Evolutionary conservation across 164 flowering plant genomes (phyloP), one percentile per base, ranked within the genome.

Genomic region (Vitis cinerea): DNA sequence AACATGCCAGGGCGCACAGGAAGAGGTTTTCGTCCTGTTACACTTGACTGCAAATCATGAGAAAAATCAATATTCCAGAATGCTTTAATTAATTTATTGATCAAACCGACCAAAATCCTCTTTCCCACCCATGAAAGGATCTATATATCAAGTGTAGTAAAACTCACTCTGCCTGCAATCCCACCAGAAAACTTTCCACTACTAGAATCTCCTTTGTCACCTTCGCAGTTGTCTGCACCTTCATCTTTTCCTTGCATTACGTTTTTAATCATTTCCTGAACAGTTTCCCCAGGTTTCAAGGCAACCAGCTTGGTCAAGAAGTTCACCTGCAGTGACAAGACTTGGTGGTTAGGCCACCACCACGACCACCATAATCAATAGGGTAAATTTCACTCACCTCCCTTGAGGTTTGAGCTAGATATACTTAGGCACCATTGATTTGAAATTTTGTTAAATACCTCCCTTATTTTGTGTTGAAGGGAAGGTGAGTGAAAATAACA

Each of bases 1-100:
- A 95, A 92, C 96, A 92, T 92, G 73, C 98, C 99, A 52, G 99
- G 99, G 10, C 97, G 96, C 17, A 92, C 99, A 62, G 99, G 99
- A 74, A 77, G 88, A 56, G 97, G 87, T 73, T 77, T 87, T 14
- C 88, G 80, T 57, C 90, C 93, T 2, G 85, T 77, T 12, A 92
- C 77, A 80, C 94, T 94, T 67, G 64, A 88, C 97, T 91, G 87
- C 49, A 69, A 63, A 77, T 73, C 67, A 69, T 9, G 37, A 9
- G 23, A 29, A 29, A 19, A 29, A 4, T 23, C 14, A 7, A 50
- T 60, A 27, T 15, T n/a, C 66, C 44, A 37, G 44, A 37, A 37
- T 37, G 44, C 44, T 37, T 37, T 37, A 6, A 37, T 37, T 37
- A 37, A 6, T 37, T 37, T 37, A 64, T 10, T 16, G 1, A 16